Evolutionary conservation across 1,139 yeast genomes (phyloP).

Genomic region (Protomyces gravidus): DNA sequence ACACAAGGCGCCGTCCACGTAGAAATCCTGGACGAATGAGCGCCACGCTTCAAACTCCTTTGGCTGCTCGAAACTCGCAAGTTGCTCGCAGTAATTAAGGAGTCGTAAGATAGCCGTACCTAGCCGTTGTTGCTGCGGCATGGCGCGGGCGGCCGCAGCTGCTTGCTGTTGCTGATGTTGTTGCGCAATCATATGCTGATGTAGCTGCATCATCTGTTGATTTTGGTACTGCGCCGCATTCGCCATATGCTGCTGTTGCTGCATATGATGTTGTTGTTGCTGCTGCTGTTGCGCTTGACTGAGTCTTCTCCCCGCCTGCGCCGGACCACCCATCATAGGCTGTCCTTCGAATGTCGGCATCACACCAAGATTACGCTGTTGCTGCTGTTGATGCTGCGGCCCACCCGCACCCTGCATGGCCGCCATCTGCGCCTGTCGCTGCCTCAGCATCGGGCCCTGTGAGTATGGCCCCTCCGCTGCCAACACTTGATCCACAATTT

Average conservation of each 20-base stretch:
- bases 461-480: not conserved
- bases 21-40: slow-evolving; percentile 19
- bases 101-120: slow-evolving; percentile 23
- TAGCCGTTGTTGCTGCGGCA: slow-evolving; percentile 9
- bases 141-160: not conserved
- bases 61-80: slow-evolving; percentile 7
- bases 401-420: not conserved
- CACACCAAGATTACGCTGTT: not conserved
- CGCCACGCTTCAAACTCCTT: slow-evolving; percentile 16
- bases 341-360: not conserved
- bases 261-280: not conserved
- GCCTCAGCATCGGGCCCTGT: not conserved
- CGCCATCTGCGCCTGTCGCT: not conserved
- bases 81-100: slow-evolving; percentile 20
- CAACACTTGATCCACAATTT: not conserved
- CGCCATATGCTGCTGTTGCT: not conserved
- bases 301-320: not conserved
- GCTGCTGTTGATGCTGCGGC: not conserved
- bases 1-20: slow-evolving; percentile 17
- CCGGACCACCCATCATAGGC: not conserved
- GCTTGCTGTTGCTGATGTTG: slow-evolving; percentile 17
- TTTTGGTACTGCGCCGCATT: not conserved
- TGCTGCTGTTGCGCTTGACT: not conserved
- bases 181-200: slow-evolving; percentile 14
- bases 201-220: slow-evolving; percentile 15